phyloP scores from a whole-genome alignment of 148 eudicot genomes.

The Arctostaphylos glauca region DNA sequence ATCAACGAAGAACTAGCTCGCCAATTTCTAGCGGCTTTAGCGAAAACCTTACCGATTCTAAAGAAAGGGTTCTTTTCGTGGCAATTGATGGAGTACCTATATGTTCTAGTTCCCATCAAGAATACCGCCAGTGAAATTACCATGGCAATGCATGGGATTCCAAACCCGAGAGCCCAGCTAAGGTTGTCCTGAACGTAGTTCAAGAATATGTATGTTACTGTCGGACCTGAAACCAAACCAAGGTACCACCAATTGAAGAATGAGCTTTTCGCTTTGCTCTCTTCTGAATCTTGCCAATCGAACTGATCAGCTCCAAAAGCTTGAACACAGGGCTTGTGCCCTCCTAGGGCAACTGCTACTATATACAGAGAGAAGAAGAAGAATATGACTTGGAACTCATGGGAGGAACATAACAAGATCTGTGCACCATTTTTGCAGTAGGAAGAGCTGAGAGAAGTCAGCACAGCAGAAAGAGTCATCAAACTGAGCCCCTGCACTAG shows the following conservation, averaged over 20 bases:
- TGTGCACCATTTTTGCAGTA: conserved; percentile 16
- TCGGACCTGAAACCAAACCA: conserved; percentile 35
- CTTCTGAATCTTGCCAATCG: conserved; percentile 50
- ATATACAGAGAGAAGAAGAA: conserved; percentile 60
- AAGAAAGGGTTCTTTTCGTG: conserved; percentile 44
- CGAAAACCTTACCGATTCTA: conserved; percentile 58
- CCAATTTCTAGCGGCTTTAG: conserved; percentile 50
- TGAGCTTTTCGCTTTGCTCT: conserved; percentile 68
- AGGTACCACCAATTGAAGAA: conserved; percentile 89
- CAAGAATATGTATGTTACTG: conserved; percentile 29
- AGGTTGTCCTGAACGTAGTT: conserved; percentile 63
- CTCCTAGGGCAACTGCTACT: conserved; percentile 66
- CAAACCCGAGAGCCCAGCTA: conserved; percentile 80
- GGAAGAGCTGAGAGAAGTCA: conserved; percentile 27
- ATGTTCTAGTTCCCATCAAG: conserved; percentile 44
- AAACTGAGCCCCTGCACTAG: conserved; percentile 49
- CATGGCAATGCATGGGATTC: conserved; percentile 68
- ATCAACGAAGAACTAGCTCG: conserved; percentile 13
- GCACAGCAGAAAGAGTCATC: conserved; percentile 51
- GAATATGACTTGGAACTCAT: conserved; percentile 33
- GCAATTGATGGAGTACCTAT: conserved; percentile 33
- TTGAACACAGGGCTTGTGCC: conserved; percentile 78
- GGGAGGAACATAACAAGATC: conserved; percentile 24
- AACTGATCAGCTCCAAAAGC: conserved; percentile 89
- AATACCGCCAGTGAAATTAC: conserved; percentile 43